These are phyloP conservation scores for Oryza australiensis DNA, from an alignment of 176 grass and related monocot genomes.

Conservation along the genomic window DNA sequence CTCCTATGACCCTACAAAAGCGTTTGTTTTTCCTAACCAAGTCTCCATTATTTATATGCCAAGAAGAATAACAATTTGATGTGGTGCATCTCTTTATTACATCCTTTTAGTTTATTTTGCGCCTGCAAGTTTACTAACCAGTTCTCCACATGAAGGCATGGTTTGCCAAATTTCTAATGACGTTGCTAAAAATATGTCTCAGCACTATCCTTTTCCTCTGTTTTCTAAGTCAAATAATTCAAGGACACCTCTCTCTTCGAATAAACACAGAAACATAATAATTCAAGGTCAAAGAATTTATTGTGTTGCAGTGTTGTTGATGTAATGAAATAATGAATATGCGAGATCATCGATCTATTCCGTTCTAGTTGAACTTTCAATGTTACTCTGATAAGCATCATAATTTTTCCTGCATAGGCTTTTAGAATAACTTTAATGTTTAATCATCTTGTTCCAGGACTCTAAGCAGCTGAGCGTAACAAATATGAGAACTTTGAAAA, in stretches of 20 bases:
- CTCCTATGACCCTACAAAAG: background rate
- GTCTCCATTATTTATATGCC: background rate
- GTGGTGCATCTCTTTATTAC: background rate
- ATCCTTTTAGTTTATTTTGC: background rate
- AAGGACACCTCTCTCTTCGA: background rate
- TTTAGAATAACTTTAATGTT: background rate
- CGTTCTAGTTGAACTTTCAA: background rate
- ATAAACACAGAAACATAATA: background rate
- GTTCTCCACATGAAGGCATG: background rate
- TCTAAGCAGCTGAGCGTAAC: slow-evolving; percentile 73
- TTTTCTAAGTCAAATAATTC: background rate
- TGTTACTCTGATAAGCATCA: slow-evolving; percentile 9
- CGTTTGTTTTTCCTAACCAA: background rate
- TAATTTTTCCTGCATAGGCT: background rate
- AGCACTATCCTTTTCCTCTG: background rate
- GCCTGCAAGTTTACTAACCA: background rate
- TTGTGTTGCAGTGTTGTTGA: background rate
- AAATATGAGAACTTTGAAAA: slow-evolving; percentile 93
- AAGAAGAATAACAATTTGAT: background rate
- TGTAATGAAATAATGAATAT: background rate
- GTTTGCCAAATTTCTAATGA: background rate
- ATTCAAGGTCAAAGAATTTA: slow-evolving; percentile 4
- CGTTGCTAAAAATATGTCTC: background rate
- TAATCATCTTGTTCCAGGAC: slow-evolving; percentile 55
- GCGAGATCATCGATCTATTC: background rate